Conservation (phyloP, 208 protist species). For the Leishmania gerbilli region DNA sequence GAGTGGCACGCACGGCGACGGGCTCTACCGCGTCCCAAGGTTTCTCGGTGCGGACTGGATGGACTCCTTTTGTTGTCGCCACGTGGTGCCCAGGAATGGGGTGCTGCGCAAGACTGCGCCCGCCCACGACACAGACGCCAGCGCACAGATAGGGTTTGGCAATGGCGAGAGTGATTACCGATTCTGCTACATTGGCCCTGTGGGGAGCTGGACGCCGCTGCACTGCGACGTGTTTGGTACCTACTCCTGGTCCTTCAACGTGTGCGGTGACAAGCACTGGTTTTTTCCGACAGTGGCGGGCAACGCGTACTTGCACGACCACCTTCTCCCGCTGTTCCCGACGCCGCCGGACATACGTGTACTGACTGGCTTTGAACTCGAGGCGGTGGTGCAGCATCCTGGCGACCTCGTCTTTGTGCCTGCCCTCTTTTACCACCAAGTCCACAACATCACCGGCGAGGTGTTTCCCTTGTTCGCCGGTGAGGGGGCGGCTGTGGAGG, state of each 20-base stretch:
- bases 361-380: conserved; percentile 48
- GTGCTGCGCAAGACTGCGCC: neutral
- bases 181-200: conserved; percentile 82
- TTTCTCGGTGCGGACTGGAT: conserved; percentile 87
- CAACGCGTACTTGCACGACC: conserved; percentile 47
- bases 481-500: neutral
- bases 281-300: conserved; percentile 64
- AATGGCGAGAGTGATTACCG: conserved; percentile 72
- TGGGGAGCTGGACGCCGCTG: conserved; percentile 68
- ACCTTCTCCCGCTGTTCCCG: conserved; percentile 34
- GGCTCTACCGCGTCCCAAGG: conserved; percentile 67
- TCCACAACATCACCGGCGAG: conserved; percentile 78
- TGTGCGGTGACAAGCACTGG: conserved; percentile 84
- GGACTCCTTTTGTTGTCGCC: conserved; percentile 52
- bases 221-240: conserved; percentile 90
- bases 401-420: conserved; percentile 90
- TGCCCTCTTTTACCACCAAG: conserved; percentile 72
- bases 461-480: conserved; percentile 9
- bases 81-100: neutral
- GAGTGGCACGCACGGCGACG: conserved; percentile 30
- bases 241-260: conserved; percentile 90
- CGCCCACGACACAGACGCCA: neutral
- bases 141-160: conserved; percentile 46
- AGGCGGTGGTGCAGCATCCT: conserved; percentile 56
- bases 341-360: conserved; percentile 66